Percentiles rank a stretch among this genome's conserved stretches.
Conservation (phyloP, 306 rosid genomes). For the Citrullus amarus region DNA sequence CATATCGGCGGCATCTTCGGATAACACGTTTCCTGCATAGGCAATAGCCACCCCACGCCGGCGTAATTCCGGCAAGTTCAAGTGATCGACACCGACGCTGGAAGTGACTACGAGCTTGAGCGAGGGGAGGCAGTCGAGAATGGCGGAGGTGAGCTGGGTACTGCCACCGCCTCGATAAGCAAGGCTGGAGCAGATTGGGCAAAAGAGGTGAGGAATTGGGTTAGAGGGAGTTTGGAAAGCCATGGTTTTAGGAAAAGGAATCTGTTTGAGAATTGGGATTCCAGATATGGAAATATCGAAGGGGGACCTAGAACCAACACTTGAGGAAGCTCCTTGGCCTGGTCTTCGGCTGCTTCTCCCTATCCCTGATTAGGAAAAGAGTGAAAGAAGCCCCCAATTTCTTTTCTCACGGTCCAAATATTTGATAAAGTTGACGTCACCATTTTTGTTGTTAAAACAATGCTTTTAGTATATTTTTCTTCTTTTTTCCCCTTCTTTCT, state of each 20-base stretch:
- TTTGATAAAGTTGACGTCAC: no score
- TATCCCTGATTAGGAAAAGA: neutral
- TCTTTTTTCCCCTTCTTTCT: no score
- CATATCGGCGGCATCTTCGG: conserved; percentile 9
- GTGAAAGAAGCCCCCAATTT: no score
- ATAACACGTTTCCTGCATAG: neutral
- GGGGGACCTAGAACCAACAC: neutral
- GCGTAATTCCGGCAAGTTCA: neutral
- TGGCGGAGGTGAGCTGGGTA: neutral
- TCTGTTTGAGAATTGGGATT: conserved; percentile 1
- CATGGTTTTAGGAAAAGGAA: neutral
- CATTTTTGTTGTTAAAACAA: no score
- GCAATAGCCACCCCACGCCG: neutral
- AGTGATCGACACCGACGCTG: conserved; percentile 8
- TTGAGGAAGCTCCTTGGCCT: neutral
- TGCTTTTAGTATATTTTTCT: no score
- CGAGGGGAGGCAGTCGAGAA: neutral
- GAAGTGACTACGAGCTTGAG: neutral
- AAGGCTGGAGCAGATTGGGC: neutral
- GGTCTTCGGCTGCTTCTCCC: neutral
- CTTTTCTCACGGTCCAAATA: no score
- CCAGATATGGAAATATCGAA: neutral
- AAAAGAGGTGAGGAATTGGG: neutral
- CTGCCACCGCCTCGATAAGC: neutral
- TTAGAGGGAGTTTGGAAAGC: neutral